phyloP scores from a whole-genome alignment of 2,329 filamentous ascomycete genomes.

The Fusarium piperis region DNA sequence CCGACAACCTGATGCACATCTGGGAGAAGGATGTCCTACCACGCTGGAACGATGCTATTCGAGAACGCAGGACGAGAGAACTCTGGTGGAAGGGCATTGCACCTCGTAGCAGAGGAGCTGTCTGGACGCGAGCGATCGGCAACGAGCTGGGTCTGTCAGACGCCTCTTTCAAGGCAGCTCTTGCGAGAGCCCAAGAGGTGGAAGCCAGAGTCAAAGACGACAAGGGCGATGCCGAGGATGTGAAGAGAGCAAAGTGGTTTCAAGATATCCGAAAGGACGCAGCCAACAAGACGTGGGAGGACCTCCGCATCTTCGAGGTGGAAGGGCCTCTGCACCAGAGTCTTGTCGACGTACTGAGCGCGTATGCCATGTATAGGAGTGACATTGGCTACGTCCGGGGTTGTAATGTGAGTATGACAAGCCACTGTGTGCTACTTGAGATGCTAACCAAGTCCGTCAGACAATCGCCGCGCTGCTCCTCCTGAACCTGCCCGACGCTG shows the following conservation, averaged over 20 bases:
- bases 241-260: conserved; percentile 68
- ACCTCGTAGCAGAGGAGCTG: conserved; percentile 72
- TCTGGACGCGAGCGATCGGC: conserved; percentile 77
- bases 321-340: conserved; percentile 73
- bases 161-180: conserved; percentile 75
- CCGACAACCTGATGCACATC: conserved; percentile 65
- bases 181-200: conserved; percentile 71
- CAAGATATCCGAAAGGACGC: conserved; percentile 72
- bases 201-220: conserved; percentile 65
- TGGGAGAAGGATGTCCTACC: conserved; percentile 83
- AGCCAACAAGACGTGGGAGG: conserved; percentile 71
- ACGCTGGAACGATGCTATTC: conserved; percentile 77
- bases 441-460: conserved; percentile 50
- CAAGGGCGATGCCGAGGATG: conserved; percentile 63
- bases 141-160: conserved; percentile 76
- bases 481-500: conserved; percentile 72
- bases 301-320: conserved; percentile 76
- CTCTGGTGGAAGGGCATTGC: conserved; percentile 86
- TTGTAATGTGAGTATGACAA: conserved; percentile 70
- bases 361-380: conserved; percentile 83
- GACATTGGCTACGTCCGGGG: conserved; percentile 82
- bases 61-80: conserved; percentile 75
- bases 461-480: conserved; percentile 78
- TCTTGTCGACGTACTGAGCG: conserved; percentile 77
- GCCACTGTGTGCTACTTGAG: conserved; percentile 5